phyloP scores from a whole-genome alignment of 75 land plant genomes.

The Pseudotsuga menziesii region DNA sequence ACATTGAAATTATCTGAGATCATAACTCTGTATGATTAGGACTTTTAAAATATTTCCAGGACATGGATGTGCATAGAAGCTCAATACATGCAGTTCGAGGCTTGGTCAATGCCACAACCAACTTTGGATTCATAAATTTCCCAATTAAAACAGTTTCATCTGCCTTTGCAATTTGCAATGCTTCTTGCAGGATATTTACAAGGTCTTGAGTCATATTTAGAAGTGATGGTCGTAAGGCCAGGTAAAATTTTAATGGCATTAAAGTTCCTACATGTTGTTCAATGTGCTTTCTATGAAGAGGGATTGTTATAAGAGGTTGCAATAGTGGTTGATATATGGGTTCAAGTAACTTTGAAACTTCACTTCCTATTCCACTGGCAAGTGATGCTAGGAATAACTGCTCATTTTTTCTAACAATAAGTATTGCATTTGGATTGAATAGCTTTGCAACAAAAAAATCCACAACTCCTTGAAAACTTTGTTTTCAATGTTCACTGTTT shows the following conservation, averaged over 20 bases:
- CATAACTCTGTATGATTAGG: conserved; percentile 82
- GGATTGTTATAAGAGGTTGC: conserved; percentile 94
- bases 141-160: too few species aligned
- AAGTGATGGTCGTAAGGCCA: too few species aligned
- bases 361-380: conserved; percentile 98
- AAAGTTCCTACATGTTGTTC: too few species aligned
- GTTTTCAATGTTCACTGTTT: conserved; percentile 81
- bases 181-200: too few species aligned
- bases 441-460: conserved; percentile 90
- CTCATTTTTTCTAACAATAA: conserved; percentile 84
- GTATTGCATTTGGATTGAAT: conserved; percentile 91
- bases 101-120: too few species aligned
- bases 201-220: too few species aligned
- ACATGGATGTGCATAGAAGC: conserved; percentile 97
- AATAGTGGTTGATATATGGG: conserved; percentile 77
- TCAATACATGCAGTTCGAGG: conserved; percentile 98
- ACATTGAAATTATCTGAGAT: conserved; percentile 93
- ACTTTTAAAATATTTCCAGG: conserved; percentile 93
- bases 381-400: conserved; percentile 91
- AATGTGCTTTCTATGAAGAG: too few species aligned
- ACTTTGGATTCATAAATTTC: too few species aligned
- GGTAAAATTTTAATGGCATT: too few species aligned
- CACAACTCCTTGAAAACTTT: conserved; percentile 96
- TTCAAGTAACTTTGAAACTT: conserved; percentile 95
- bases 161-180: too few species aligned